These are phyloP conservation scores for Colletotrichum sp. DNA, from an alignment of 2,329 filamentous ascomycete genomes.

Conservation along the genomic window DNA sequence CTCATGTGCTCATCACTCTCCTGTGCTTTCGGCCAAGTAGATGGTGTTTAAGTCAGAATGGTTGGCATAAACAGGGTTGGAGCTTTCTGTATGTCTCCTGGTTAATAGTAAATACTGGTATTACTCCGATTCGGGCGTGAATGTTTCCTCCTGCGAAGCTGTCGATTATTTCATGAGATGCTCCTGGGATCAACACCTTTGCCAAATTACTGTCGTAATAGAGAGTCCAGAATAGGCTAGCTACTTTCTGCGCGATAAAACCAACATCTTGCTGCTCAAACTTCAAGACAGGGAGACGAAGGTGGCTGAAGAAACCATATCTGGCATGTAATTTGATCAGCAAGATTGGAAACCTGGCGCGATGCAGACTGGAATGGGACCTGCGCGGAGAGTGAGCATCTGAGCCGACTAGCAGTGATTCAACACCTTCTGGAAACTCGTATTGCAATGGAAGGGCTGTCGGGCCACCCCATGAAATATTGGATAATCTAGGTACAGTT, in stretches of 20 bases:
- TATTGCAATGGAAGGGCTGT: background rate
- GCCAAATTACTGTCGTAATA: background rate
- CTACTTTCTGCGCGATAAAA: background rate
- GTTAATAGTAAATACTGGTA: no score
- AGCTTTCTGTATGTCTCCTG: no score
- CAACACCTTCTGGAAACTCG: background rate
- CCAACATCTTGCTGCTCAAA: background rate
- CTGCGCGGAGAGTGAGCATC: background rate
- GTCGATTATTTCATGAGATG: background rate
- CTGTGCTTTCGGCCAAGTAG: no score
- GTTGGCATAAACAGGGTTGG: no score
- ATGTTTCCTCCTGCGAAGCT: background rate
- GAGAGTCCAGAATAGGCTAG: background rate
- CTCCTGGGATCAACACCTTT: background rate
- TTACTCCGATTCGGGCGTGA: no score
- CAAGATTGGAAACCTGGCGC: background rate
- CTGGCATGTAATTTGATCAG: no score
- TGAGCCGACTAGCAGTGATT: background rate
- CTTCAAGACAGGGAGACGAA: background rate
- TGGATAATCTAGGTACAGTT: background rate
- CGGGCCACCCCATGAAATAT: background rate
- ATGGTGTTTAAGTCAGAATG: no score
- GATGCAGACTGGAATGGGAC: background rate
- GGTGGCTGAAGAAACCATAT: background rate
- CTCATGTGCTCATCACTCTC: no score